phyloP scores from a whole-genome alignment of 257 asterid genomes.

The Primulina huaijiensis region DNA sequence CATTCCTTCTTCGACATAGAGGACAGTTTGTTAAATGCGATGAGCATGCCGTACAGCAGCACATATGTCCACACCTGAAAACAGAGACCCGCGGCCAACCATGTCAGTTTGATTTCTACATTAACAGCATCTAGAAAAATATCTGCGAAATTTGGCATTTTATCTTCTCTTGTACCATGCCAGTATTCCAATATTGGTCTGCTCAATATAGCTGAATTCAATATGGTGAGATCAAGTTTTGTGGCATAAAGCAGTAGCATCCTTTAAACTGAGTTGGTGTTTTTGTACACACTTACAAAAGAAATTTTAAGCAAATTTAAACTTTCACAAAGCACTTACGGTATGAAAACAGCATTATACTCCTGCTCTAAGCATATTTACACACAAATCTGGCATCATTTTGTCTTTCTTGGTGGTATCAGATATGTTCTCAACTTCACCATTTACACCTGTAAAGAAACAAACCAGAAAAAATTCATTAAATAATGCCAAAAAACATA shows the following conservation, averaged over 20 bases:
- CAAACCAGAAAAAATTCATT: conserved; percentile 16
- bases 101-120: neutral
- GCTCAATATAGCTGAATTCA: neutral
- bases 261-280: no score
- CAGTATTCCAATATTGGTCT: neutral
- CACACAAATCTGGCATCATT: conserved; percentile 79
- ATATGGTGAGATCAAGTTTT: neutral
- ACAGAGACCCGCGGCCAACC: conserved; percentile 20
- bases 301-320: neutral
- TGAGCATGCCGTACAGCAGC: conserved; percentile 86
- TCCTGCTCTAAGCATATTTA: conserved; percentile 95
- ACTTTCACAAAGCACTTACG: conserved; percentile 53
- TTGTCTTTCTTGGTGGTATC: conserved; percentile 51
- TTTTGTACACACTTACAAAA: no score
- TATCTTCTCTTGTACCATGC: neutral
- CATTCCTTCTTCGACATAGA: conserved; percentile 78
- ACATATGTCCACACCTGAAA: conserved; percentile 98
- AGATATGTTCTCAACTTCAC: conserved; percentile 49
- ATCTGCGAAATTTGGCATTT: neutral
- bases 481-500: conserved; percentile 1
- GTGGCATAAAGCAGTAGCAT: neutral
- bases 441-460: conserved; percentile 45
- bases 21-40: conserved; percentile 91
- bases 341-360: conserved; percentile 90
- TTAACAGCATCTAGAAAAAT: neutral